phyloP scores from a whole-genome alignment of 345 rosid genomes.

The Erucastrum elatum region DNA sequence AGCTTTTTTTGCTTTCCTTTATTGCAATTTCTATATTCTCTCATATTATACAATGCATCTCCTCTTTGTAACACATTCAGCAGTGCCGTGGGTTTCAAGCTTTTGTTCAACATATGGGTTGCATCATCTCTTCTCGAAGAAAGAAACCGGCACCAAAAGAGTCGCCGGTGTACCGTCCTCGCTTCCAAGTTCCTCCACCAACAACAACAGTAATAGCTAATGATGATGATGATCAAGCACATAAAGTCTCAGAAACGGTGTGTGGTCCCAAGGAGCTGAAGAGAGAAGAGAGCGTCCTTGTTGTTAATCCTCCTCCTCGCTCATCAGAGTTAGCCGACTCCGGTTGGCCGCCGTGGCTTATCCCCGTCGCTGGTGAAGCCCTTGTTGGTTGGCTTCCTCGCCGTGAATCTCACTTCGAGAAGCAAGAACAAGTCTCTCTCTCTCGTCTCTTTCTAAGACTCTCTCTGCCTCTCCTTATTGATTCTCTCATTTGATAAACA shows the following conservation, averaged over 20 bases:
- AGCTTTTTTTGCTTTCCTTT: conserved; percentile 10
- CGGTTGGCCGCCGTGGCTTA: conserved; percentile 98
- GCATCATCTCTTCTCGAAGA: conserved; percentile 23
- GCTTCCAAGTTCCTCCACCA: conserved; percentile 11
- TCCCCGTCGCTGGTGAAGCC: conserved; percentile 73
- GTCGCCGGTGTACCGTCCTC: conserved; percentile 23
- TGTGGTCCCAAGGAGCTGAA: conserved; percentile 28
- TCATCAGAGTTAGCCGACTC: conserved; percentile 31
- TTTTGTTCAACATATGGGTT: conserved; percentile 22
- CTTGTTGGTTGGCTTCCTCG: conserved; percentile 83
- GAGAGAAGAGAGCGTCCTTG: conserved; percentile 32
- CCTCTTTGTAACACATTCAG: not conserved
- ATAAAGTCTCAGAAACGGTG: not conserved
- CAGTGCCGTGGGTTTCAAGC: conserved; percentile 25
- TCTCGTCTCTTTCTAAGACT: not conserved
- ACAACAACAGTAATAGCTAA: not conserved
- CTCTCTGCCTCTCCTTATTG: not conserved
- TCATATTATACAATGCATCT: conserved; percentile 16
- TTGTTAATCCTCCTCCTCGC: conserved; percentile 28
- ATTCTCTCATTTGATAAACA: not conserved
- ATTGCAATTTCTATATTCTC: conserved; percentile 27
- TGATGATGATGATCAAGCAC: not conserved
- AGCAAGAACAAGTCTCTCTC: conserved; percentile 60
- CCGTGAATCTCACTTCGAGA: conserved; percentile 68
- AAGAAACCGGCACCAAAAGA: conserved; percentile 14